phyloP scores from a whole-genome alignment of 441 rosid genomes.

The Euphorbia celastroides region DNA sequence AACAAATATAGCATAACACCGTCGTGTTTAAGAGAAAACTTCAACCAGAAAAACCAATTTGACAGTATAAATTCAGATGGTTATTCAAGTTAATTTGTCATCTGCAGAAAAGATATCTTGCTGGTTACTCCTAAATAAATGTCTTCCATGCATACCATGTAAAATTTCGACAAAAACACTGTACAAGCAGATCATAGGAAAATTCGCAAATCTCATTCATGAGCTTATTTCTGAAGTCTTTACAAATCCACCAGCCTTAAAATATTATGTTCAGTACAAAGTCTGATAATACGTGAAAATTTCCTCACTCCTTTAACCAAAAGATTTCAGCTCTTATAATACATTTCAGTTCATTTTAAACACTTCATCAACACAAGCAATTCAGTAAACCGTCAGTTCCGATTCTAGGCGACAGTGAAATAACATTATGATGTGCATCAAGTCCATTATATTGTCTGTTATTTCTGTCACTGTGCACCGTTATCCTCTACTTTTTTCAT shows the following conservation, averaged over 20 bases:
- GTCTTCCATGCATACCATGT: background rate
- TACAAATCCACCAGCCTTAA: background rate
- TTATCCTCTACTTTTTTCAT: background rate
- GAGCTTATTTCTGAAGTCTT: background rate
- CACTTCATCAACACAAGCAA: no score
- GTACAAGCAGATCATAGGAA: no score
- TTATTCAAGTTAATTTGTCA: background rate
- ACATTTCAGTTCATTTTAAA: no score
- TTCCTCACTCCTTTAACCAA: background rate
- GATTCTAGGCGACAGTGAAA: no score
- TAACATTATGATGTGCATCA: no score
- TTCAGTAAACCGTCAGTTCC: no score
- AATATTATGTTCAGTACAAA: background rate
- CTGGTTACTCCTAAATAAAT: background rate
- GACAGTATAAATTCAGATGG: background rate
- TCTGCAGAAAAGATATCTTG: background rate
- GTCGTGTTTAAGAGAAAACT: constrained; percentile 10
- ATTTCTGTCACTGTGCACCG: background rate
- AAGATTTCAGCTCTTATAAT: background rate
- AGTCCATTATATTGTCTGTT: no score
- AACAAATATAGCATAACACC: constrained; percentile 20
- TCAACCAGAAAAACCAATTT: background rate
- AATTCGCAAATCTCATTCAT: background rate
- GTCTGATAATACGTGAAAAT: no score
- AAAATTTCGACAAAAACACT: no score